A percentile compares a stretch with the other conserved stretches of the same genome.
phyloP scores from a whole-genome alignment of 495 filamentous ascomycete species.

The Neurospora sp. region DNA sequence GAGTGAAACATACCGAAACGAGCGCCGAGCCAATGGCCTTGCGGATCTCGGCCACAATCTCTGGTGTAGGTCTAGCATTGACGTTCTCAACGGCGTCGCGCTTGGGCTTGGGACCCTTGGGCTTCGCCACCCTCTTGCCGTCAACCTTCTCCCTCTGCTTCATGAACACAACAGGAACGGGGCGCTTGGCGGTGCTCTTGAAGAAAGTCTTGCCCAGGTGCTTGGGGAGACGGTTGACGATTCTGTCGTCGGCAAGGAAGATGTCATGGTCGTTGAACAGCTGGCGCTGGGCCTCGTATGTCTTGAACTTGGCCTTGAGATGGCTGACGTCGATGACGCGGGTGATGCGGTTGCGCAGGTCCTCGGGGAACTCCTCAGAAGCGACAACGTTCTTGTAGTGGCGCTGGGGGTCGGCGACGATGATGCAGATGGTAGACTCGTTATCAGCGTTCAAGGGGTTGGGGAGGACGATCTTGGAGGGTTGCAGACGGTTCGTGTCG shows the following conservation, averaged over 20 bases:
- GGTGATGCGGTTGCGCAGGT: slow-evolving; percentile 61
- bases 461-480: slow-evolving; percentile 48
- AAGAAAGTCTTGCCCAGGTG: slow-evolving; percentile 83
- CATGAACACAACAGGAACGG: slow-evolving; percentile 70
- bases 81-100: slow-evolving; percentile 23
- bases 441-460: slow-evolving; percentile 57
- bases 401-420: slow-evolving; percentile 65
- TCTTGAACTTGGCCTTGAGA: slow-evolving; percentile 73
- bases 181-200: slow-evolving; percentile 65
- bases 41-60: slow-evolving; percentile 62
- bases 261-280: slow-evolving; percentile 75
- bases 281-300: slow-evolving; percentile 77
- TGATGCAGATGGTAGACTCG: slow-evolving; percentile 63
- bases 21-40: slow-evolving; percentile 58
- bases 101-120: slow-evolving; percentile 38
- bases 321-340: slow-evolving; percentile 76
- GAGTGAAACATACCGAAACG: slow-evolving; percentile 53
- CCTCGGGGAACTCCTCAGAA: slow-evolving; percentile 61
- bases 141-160: slow-evolving; percentile 52
- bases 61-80: slow-evolving; percentile 33
- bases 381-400: slow-evolving; percentile 79
- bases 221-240: slow-evolving; percentile 65
- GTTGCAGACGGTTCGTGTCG: slow-evolving; percentile 51
- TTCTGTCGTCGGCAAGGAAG: slow-evolving; percentile 78
- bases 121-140: slow-evolving; percentile 51